A percentile compares a stretch with the other conserved stretches of the same genome.
Conservation (phyloP, 2,329 filamentous ascomycete genomes). For the Paracamarosporium sp. region DNA sequence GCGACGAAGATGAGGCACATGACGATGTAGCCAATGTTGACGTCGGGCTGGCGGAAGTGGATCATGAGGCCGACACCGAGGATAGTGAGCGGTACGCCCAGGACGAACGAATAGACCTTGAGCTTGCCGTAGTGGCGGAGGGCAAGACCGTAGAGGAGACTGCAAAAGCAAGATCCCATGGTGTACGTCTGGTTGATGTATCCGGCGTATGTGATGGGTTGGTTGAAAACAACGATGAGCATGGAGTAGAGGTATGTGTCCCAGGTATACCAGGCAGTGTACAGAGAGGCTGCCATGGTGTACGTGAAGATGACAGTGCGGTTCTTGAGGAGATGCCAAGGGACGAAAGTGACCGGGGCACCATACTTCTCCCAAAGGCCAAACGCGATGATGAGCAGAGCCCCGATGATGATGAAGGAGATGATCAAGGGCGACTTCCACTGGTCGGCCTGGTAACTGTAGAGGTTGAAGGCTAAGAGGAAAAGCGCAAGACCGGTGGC, state of each 20-base stretch:
- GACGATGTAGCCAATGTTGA: slow-evolving; percentile 42
- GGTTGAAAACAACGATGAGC: slow-evolving; percentile 48
- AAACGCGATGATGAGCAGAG: slow-evolving; percentile 45
- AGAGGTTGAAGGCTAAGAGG: slow-evolving; percentile 71
- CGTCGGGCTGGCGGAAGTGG: slow-evolving; percentile 44
- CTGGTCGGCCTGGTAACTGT: slow-evolving; percentile 34
- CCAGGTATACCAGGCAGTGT: slow-evolving; percentile 47
- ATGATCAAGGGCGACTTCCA: slow-evolving; percentile 51
- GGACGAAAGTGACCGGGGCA: slow-evolving; percentile 51
- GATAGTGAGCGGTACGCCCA: slow-evolving; percentile 39
- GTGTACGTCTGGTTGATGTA: slow-evolving; percentile 52
- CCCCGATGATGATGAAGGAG: slow-evolving; percentile 49
- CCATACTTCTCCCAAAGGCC: slow-evolving; percentile 50
- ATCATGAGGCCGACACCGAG: slow-evolving; percentile 47
- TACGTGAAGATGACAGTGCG: slow-evolving; percentile 63
- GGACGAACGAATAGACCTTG: slow-evolving; percentile 36
- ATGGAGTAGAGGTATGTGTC: slow-evolving; percentile 51
- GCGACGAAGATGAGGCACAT: slow-evolving; percentile 47
- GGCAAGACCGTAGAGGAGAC: slow-evolving; percentile 33
- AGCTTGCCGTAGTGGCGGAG: slow-evolving; percentile 40
- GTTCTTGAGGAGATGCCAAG: slow-evolving; percentile 56
- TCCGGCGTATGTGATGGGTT: slow-evolving; percentile 39
- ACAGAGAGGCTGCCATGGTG: slow-evolving; percentile 51
- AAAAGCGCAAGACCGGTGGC: slow-evolving; percentile 68
- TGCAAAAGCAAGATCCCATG: slow-evolving; percentile 43